Evolutionary conservation across 148 eudicot species (phyloP).

Genomic region (Fagopyrum homotropicum): DNA sequence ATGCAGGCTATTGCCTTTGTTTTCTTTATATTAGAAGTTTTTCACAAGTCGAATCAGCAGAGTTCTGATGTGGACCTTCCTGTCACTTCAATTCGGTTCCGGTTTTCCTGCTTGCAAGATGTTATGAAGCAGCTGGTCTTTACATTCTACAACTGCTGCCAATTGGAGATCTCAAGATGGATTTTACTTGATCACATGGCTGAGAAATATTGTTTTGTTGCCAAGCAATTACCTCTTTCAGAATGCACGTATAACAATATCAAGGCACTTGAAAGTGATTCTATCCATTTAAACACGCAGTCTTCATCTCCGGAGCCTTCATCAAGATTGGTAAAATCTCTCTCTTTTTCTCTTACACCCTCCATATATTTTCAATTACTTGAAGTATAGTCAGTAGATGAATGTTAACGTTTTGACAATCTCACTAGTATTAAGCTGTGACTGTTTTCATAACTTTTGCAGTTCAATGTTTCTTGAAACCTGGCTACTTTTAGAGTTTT

Average conservation of each 20-base stretch:
- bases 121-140: constrained; percentile 53
- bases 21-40: constrained; percentile 43
- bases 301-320: constrained; percentile 24
- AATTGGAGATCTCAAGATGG: constrained; percentile 51
- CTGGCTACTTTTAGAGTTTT: neutral
- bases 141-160: constrained; percentile 51
- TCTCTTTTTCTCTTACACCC: constrained; percentile 6
- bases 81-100: constrained; percentile 65
- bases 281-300: constrained; percentile 19
- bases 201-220: constrained; percentile 38
- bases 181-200: constrained; percentile 50
- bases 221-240: constrained; percentile 57
- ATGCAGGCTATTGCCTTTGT: constrained; percentile 55
- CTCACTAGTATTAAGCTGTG: neutral
- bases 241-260: constrained; percentile 88
- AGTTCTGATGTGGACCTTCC: constrained; percentile 48
- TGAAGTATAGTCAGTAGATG: neutral
- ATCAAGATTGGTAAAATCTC: constrained; percentile 40
- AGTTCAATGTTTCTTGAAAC: neutral
- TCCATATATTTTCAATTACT: neutral
- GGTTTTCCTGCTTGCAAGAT: constrained; percentile 40
- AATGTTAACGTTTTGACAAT: neutral
- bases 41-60: constrained; percentile 34
- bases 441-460: neutral
- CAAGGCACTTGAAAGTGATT: constrained; percentile 50